These are phyloP conservation scores for Ceratobasidium sp. DNA, from an alignment of 1,284 basidiomycete genomes.

Conservation along the genomic window DNA sequence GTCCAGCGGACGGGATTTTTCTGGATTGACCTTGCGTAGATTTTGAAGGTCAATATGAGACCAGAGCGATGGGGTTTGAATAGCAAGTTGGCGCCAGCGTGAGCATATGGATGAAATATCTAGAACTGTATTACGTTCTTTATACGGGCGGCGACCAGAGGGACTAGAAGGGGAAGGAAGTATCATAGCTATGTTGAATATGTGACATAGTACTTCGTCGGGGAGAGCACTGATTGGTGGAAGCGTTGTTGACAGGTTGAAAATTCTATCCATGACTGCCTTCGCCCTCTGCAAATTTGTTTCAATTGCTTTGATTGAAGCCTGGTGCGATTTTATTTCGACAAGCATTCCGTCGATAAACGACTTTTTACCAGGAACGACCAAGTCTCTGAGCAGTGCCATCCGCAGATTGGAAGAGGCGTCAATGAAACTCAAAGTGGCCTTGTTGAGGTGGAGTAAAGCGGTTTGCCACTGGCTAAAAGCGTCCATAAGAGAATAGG, in stretches of 20 bases:
- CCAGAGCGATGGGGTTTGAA: neutral
- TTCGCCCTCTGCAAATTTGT: neutral
- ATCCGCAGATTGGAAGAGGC: neutral
- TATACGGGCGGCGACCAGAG: neutral
- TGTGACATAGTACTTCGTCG: neutral
- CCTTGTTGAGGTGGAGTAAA: neutral
- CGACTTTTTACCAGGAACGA: neutral
- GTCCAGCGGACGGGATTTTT: neutral
- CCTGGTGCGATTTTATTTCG: no score
- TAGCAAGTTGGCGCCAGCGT: neutral
- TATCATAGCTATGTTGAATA: neutral
- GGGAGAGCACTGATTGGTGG: neutral
- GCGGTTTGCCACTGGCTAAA: neutral
- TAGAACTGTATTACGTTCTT: neutral
- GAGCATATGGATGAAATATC: neutral
- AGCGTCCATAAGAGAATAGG: neutral
- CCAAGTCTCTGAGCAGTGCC: neutral
- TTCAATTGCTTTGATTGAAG: no score
- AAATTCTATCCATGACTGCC: neutral
- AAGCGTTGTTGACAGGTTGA: neutral
- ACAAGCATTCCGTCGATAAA: neutral
- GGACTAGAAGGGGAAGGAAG: neutral
- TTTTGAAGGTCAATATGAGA: neutral
- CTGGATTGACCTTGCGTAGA: neutral
- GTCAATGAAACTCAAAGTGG: neutral